These are phyloP conservation scores for Aspergillus haitiensis DNA, from an alignment of 495 filamentous ascomycete genomes.

Conservation along the genomic window DNA sequence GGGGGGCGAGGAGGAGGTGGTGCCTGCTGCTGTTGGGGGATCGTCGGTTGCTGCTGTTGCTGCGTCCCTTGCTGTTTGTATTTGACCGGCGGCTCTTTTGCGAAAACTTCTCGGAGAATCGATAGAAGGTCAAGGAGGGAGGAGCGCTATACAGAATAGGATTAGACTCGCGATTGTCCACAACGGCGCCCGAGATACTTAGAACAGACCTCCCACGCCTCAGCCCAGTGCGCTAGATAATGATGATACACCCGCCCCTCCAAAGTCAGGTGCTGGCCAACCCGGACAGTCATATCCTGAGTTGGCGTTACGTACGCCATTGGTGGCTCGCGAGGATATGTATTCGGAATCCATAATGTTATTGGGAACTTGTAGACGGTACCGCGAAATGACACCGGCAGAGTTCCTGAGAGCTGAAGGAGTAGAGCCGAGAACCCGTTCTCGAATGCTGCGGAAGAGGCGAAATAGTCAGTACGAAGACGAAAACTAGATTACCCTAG, in stretches of 20 bases:
- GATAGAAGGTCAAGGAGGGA: constrained; percentile 77
- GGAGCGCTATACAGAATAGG: constrained; percentile 60
- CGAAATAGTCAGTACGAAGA: constrained; percentile 8
- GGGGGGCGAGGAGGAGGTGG: constrained; percentile 70
- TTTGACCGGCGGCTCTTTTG: constrained; percentile 89
- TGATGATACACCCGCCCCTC: constrained; percentile 95
- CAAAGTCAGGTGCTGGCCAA: constrained; percentile 92
- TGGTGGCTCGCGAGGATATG: constrained; percentile 82
- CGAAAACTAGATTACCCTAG: neutral
- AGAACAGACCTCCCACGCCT: constrained; percentile 83
- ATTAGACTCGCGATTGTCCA: neutral
- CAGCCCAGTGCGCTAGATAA: constrained; percentile 84
- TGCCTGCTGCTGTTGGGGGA: constrained; percentile 45
- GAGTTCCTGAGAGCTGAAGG: constrained; percentile 78
- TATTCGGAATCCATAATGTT: constrained; percentile 91
- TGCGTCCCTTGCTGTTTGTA: constrained; percentile 60
- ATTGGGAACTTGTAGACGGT: constrained; percentile 89
- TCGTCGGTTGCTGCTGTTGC: constrained; percentile 28
- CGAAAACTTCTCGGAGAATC: constrained; percentile 83
- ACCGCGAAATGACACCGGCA: constrained; percentile 86
- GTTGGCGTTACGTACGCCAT: constrained; percentile 86
- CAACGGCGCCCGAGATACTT: neutral
- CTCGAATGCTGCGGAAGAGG: constrained; percentile 67
- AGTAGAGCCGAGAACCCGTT: constrained; percentile 85
- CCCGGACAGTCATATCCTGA: constrained; percentile 82